These are phyloP conservation scores for Diaporthe citrichinensis DNA, from an alignment of 2,329 filamentous ascomycete genomes.

Conservation along the genomic window DNA sequence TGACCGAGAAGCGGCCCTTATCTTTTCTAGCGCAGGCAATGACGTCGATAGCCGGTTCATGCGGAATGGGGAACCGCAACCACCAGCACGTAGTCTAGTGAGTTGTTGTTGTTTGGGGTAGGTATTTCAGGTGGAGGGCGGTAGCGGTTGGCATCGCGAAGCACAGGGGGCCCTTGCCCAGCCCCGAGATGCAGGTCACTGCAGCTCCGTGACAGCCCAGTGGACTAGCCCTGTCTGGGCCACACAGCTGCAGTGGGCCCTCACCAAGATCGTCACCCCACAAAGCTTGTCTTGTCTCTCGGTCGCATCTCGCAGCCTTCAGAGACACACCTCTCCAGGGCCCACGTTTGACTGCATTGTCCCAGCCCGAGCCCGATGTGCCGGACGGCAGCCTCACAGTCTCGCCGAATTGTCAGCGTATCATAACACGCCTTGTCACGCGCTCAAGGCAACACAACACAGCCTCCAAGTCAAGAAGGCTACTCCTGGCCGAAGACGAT, in stretches of 20 bases:
- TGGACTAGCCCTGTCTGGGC: not conserved
- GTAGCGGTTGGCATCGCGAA: not conserved
- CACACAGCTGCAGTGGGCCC: conserved; percentile 1
- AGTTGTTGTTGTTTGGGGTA: not conserved
- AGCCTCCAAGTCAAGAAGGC: not conserved
- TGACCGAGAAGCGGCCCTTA: not conserved
- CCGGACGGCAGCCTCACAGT: not conserved
- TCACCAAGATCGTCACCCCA: conserved; percentile 22
- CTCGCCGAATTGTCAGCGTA: not conserved
- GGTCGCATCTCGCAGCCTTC: not conserved
- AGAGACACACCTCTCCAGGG: not conserved
- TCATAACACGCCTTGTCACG: not conserved
- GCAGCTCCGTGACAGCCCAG: conserved; percentile 6
- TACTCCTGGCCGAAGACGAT: conserved; percentile 32
- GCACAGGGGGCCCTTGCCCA: conserved; percentile 24
- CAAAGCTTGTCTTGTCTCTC: conserved; percentile 30
- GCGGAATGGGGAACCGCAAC: not conserved
- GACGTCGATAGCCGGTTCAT: conserved; percentile 19
- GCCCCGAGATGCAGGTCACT: not conserved
- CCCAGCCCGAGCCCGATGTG: not conserved
- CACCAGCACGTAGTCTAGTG: not conserved
- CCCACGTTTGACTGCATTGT: not conserved
- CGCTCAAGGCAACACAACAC: not conserved
- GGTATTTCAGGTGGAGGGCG: not conserved
- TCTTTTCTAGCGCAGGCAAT: conserved; percentile 14